Percentiles rank a stretch among this genome's conserved stretches.
Conservation (phyloP, 495 filamentous ascomycete genomes). For the Physcia stellaris region DNA sequence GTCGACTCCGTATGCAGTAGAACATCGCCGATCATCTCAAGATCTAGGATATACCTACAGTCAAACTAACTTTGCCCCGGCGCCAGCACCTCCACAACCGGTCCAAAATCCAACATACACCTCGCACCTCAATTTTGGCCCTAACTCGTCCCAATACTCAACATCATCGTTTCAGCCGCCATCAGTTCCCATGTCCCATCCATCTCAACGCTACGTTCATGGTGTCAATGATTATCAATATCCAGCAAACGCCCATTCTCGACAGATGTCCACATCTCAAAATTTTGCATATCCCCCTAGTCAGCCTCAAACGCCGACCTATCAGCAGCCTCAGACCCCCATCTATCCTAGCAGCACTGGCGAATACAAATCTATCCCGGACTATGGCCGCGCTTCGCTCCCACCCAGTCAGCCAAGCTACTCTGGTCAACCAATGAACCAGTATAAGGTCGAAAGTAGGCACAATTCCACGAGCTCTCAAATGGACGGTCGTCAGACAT, state of each 20-base stretch:
- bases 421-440: constrained; percentile 3
- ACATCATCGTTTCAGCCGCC: constrained; percentile 11
- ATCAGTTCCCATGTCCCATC: constrained; percentile 3
- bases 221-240: constrained; percentile 9
- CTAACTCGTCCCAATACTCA: constrained; percentile 10
- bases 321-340: constrained; percentile 7
- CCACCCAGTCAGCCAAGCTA: constrained; percentile 2
- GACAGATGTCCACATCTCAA: constrained; percentile 11
- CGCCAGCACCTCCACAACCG: constrained; percentile 10
- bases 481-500: constrained; percentile 6
- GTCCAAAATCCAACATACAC: constrained; percentile 10
- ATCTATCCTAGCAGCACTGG: constrained; percentile 3
- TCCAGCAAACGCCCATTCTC: constrained; percentile 6
- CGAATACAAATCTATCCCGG: not conserved
- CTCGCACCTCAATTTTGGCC: constrained; percentile 16
- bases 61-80: constrained; percentile 7
- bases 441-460: no score
- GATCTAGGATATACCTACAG: constrained; percentile 10
- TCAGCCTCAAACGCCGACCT: constrained; percentile 10
- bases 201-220: constrained; percentile 9
- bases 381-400: constrained; percentile 6
- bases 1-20: constrained; percentile 8
- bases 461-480: no score
- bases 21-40: constrained; percentile 13
- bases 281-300: constrained; percentile 8